phyloP scores from a whole-genome alignment of 768 basidiomycete species.

The Mycena haematopus region DNA sequence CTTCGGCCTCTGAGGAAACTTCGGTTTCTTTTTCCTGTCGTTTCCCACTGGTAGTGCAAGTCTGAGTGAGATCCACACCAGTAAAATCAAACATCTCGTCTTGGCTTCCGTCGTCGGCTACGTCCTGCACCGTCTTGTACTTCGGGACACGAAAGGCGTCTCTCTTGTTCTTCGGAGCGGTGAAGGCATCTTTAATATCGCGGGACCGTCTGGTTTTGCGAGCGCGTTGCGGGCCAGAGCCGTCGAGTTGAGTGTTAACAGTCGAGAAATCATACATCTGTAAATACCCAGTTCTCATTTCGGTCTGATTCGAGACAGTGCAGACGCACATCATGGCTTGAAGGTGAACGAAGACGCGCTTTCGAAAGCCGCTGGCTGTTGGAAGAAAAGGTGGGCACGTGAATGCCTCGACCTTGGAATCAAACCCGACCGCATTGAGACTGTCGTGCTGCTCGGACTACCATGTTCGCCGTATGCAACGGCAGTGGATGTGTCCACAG shows the following conservation, averaged over 20 bases:
- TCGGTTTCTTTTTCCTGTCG: slow-evolving; percentile 14
- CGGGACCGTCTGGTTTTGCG: neutral
- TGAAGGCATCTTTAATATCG: neutral
- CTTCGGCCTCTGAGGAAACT: neutral
- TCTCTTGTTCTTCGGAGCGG: slow-evolving; percentile 4
- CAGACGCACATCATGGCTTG: neutral
- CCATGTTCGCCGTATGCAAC: slow-evolving; percentile 13
- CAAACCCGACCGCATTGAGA: neutral
- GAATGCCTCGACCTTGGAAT: slow-evolving; percentile 3
- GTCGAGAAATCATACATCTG: slow-evolving; percentile 11
- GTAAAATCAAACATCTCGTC: slow-evolving; percentile 12
- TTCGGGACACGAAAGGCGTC: slow-evolving; percentile 7
- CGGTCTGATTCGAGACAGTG: neutral
- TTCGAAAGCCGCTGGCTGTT: neutral
- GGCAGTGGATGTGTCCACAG: slow-evolving; percentile 25
- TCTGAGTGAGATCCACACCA: slow-evolving; percentile 2
- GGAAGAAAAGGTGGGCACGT: neutral
- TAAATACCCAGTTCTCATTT: neutral
- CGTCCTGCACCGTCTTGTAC: neutral
- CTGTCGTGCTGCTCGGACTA: neutral
- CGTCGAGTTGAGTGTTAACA: neutral
- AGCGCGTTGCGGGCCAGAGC: neutral
- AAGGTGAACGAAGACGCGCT: neutral
- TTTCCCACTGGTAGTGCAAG: neutral
- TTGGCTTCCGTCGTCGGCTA: neutral